These are phyloP conservation scores for Leptographium galeiforme DNA, from an alignment of 2,329 filamentous ascomycete species.

Conservation along the genomic window DNA sequence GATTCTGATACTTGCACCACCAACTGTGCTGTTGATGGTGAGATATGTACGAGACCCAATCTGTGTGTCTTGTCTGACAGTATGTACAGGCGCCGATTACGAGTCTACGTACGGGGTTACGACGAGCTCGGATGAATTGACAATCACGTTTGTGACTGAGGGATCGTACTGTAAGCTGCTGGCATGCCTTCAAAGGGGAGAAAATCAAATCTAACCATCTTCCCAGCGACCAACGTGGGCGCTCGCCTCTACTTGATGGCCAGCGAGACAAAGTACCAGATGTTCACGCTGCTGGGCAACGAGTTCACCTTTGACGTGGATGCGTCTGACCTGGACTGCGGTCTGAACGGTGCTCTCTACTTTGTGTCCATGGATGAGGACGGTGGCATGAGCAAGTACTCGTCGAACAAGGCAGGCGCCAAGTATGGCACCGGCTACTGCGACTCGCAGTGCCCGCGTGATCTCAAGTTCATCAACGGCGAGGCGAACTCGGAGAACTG, in stretches of 20 bases:
- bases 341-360: slow-evolving; percentile 51
- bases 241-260: slow-evolving; percentile 20
- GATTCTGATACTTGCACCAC: slow-evolving; percentile 34
- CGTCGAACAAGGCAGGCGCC: slow-evolving; percentile 29
- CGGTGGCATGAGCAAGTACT: slow-evolving; percentile 30
- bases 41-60: background rate
- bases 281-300: slow-evolving; percentile 44
- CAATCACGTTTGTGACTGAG: slow-evolving; percentile 32
- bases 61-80: background rate
- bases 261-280: slow-evolving; percentile 19
- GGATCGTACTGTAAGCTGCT: slow-evolving; percentile 17
- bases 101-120: slow-evolving; percentile 35
- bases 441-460: slow-evolving; percentile 29
- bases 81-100: slow-evolving; percentile 31
- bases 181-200: background rate
- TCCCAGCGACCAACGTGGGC: slow-evolving; percentile 22
- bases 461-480: slow-evolving; percentile 34
- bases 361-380: slow-evolving; percentile 33
- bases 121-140: slow-evolving; percentile 32
- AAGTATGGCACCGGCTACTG: slow-evolving; percentile 42
- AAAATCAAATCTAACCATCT: background rate
- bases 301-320: slow-evolving; percentile 56
- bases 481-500: slow-evolving; percentile 26
- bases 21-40: slow-evolving; percentile 42
- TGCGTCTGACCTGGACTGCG: slow-evolving; percentile 47